phyloP scores from a whole-genome alignment of 2,329 filamentous ascomycete species.

The Sclerotinia sclerotiorum region DNA sequence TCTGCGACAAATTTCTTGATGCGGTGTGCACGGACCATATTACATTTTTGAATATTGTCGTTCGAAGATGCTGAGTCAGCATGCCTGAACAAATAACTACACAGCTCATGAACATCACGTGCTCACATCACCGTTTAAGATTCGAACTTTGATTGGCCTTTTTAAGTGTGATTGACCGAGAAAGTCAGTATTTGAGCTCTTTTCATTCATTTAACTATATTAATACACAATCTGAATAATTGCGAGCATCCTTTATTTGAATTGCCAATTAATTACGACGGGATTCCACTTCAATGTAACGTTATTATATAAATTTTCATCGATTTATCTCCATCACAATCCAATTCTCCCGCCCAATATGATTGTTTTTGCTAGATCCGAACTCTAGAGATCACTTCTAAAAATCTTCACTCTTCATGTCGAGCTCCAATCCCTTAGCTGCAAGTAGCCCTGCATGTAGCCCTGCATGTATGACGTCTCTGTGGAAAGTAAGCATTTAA shows the following conservation, averaged over 20 bases:
- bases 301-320: not conserved
- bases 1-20: constrained; percentile 22
- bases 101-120: not conserved
- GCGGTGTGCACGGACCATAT: constrained; percentile 2
- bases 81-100: too few relatives aligned
- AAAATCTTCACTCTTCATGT: not conserved
- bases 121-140: not conserved
- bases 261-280: not conserved
- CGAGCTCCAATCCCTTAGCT: not conserved
- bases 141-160: not conserved
- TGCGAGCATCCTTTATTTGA: not conserved
- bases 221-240: not conserved
- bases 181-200: too few relatives aligned
- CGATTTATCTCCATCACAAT: not conserved
- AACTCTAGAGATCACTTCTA: not conserved
- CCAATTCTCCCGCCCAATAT: not conserved
- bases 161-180: too few relatives aligned
- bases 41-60: not conserved
- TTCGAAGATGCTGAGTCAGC: too few relatives aligned
- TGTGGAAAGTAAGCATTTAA: not conserved
- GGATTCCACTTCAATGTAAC: not conserved
- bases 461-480: not conserved
- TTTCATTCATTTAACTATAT: not conserved
- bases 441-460: too few relatives aligned
- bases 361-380: not conserved